Base-by-base conservation (phyloP, 495 filamentous ascomycete genomes). In the Penicillium mononematosum region DNA sequence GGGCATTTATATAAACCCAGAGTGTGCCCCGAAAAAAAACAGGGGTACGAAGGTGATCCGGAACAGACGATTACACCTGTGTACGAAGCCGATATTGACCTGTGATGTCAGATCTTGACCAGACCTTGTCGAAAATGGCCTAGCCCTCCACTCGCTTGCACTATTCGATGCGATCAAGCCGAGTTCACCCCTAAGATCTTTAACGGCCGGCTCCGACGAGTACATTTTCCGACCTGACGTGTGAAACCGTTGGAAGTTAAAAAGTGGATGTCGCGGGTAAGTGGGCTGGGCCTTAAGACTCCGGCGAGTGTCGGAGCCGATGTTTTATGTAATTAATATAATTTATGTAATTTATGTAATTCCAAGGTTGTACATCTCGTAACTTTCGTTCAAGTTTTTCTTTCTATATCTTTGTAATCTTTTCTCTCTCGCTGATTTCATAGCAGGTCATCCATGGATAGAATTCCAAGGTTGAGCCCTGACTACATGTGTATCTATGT, bases 301-400 rank as follows among this genome's bases (percentile, higher is more conserved):
- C 16, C 12, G 70, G 70, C 70, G 70, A 72, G 63, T 48, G 56
- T 70, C 70, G 70, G 70, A 49, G 11, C 70, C 70, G 70, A 66
- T 8, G 10, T 4, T 41, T 58, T 32, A 32, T 44, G 32, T 50
- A 16, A 10, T 16, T 51, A 39, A 22, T 39, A n/a, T 51, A 45
- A n/a, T 14, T 50, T 29, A 8, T 27, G 41, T 46, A 27, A 22
- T 31, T 11, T 27, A 10, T 24, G 4, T 20, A 17, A n/a, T n/a
- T n/a, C n/a, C n/a, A n/a, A n/a, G n/a, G n/a, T n/a, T n/a, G n/a
- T n/a, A n/a, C n/a, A n/a, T n/a, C n/a, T n/a, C n/a, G 34, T 38
- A n/a, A 8, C 17, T 14, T 24, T 25, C 16, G 19, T 3, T 12
- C n/a, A n/a, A n/a, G n/a, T 3, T 25, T 27, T 20, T 25, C 14